Evolutionary conservation across 2,329 filamentous ascomycete genomes (phyloP).

Genomic region (Thielaviopsis punctulata): DNA sequence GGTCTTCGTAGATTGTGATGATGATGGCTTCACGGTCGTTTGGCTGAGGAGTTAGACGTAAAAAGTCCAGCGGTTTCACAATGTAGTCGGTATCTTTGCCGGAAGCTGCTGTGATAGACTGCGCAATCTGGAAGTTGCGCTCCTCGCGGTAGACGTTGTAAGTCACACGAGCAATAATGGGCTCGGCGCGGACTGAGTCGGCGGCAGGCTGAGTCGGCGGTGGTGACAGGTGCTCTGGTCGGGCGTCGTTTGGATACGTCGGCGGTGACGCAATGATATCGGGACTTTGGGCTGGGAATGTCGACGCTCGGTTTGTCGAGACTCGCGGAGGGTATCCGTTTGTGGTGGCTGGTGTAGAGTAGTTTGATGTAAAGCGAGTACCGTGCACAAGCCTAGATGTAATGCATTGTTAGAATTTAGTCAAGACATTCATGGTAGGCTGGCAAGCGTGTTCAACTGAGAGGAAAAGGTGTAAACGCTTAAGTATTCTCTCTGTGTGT

Average conservation of each 20-base stretch:
- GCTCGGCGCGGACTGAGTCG: conserved; percentile 30
- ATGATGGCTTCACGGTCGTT: conserved; percentile 56
- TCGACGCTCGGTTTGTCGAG: conserved; percentile 16
- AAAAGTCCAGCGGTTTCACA: conserved; percentile 61
- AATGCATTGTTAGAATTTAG: background rate
- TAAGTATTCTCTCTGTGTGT: background rate
- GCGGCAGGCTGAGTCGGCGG: conserved; percentile 20
- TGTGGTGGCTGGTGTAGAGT: conserved; percentile 28
- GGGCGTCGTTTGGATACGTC: conserved; percentile 21
- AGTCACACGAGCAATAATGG: conserved; percentile 67
- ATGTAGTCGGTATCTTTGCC: conserved; percentile 64
- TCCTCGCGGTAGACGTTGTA: conserved; percentile 70
- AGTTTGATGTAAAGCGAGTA: conserved; percentile 37
- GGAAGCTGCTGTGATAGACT: conserved; percentile 49
- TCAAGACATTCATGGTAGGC: no score
- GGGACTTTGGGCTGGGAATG: conserved; percentile 6
- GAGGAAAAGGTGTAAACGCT: background rate
- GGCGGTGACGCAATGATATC: conserved; percentile 15
- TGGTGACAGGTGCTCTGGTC: conserved; percentile 22
- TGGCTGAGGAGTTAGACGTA: conserved; percentile 49
- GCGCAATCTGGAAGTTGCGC: conserved; percentile 69
- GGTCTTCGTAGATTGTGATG: conserved; percentile 65
- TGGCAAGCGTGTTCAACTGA: background rate
- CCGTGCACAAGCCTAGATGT: conserved; percentile 45
- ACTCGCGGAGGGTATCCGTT: conserved; percentile 28